Evolutionary conservation across 176 grass and related monocot genomes (phyloP).

Genomic region (Carex myosuroides): DNA sequence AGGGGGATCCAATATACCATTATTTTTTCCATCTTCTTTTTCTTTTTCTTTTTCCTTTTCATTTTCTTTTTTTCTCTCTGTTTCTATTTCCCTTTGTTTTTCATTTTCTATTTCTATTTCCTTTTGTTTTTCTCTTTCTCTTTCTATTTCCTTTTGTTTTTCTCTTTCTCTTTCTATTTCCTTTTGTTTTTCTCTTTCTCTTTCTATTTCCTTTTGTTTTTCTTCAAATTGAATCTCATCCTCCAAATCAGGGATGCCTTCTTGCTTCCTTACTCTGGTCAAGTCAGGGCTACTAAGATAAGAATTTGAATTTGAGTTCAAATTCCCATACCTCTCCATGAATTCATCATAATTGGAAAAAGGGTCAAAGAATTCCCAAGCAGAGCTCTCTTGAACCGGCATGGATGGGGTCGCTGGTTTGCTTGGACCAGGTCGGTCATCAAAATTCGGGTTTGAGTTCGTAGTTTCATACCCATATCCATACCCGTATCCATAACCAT

Average conservation of each 20-base stretch:
- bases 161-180: conserved; percentile 11
- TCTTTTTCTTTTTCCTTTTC: not conserved
- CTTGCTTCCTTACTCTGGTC: conserved; percentile 49
- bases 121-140: conserved; percentile 6
- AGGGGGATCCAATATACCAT: not conserved
- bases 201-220: conserved; percentile 21
- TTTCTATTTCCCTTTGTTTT: conserved; percentile 20
- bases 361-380: conserved; percentile 72
- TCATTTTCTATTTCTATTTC: conserved; percentile 31
- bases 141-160: conserved; percentile 18
- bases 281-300: conserved; percentile 41
- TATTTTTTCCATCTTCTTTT: conserved; percentile 26
- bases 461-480: conserved; percentile 19
- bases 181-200: conserved; percentile 27
- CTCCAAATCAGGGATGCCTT: conserved; percentile 93
- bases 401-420: conserved; percentile 35
- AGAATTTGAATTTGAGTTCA: conserved; percentile 23
- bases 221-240: conserved; percentile 47
- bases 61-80: not conserved
- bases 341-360: conserved; percentile 56
- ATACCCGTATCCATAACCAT: conserved; percentile 26
- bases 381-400: conserved; percentile 30
- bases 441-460: conserved; percentile 22
- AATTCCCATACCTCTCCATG: conserved; percentile 15
- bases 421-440: conserved; percentile 11